Percentiles rank a stretch among this genome's conserved stretches.
Conservation (phyloP, 441 rosid genomes). For the Euphorbia corollata region DNA sequence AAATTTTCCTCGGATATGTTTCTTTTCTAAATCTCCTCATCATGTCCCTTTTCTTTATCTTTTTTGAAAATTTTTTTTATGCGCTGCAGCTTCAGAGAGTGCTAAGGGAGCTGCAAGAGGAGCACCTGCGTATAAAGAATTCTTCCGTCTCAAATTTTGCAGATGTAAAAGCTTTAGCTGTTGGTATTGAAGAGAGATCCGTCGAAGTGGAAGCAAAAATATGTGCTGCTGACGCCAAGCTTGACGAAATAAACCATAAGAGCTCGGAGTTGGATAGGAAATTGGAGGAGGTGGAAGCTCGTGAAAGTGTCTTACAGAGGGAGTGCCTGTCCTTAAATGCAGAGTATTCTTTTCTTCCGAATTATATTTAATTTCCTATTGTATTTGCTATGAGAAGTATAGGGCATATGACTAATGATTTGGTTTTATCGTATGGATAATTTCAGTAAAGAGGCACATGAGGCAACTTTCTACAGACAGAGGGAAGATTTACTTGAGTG, state of each 20-base stretch:
- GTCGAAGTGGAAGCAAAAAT: slow-evolving; percentile 52
- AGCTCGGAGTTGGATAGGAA: slow-evolving; percentile 58
- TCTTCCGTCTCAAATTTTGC: slow-evolving; percentile 55
- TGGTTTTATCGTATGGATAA: slow-evolving; percentile 18
- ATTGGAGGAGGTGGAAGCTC: slow-evolving; percentile 60
- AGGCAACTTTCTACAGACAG: slow-evolving; percentile 53
- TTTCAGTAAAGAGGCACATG: slow-evolving; percentile 70
- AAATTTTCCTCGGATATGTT: too few species aligned
- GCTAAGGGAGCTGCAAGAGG: slow-evolving; percentile 46
- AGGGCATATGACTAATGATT: slow-evolving; percentile 6
- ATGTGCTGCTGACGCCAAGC: slow-evolving; percentile 50
- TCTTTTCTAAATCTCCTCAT: too few species aligned
- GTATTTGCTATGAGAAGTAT: background rate
- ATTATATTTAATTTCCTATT: slow-evolving; percentile 13
- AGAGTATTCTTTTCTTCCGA: slow-evolving; percentile 42
- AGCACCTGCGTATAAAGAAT: slow-evolving; percentile 39
- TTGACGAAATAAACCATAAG: slow-evolving; percentile 52
- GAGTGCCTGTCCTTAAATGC: slow-evolving; percentile 59
- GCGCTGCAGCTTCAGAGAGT: slow-evolving; percentile 63
- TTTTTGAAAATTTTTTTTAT: slow-evolving; percentile 1
- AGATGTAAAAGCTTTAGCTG: slow-evolving; percentile 53
- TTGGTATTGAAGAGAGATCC: slow-evolving; percentile 50
- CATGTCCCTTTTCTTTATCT: background rate
- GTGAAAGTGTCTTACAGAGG: slow-evolving; percentile 52
- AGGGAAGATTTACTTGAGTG: slow-evolving; percentile 70